These are phyloP conservation scores for Fraxinus ornus DNA, from an alignment of 305 asterid genomes.

Conservation along the genomic window DNA sequence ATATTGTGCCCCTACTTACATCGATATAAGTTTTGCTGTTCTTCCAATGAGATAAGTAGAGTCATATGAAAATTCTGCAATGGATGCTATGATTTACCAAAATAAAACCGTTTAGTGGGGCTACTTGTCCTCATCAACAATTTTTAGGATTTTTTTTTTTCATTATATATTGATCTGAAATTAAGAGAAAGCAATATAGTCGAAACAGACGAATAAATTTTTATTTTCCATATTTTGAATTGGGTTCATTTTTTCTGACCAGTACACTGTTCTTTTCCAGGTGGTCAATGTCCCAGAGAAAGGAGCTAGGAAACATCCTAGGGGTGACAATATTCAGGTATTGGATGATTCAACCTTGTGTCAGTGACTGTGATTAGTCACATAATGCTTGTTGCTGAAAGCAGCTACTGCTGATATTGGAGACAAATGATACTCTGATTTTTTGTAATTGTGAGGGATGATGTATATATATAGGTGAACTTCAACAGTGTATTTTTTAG, in stretches of 20 bases:
- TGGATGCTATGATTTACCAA: neutral
- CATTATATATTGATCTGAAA: neutral
- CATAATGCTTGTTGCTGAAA: neutral
- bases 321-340: constrained; percentile 96
- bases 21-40: neutral
- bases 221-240: constrained; percentile 5
- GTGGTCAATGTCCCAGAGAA: constrained; percentile 94
- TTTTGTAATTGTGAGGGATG: neutral
- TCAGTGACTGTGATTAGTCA: neutral
- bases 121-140: neutral
- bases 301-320: constrained; percentile 94
- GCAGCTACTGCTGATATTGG: neutral
- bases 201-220: neutral
- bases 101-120: neutral
- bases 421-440: neutral
- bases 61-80: neutral
- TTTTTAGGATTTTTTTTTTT: neutral
- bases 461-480: neutral
- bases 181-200: neutral
- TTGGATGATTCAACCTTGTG: neutral
- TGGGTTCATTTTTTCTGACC: constrained; percentile 15
- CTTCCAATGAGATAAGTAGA: neutral
- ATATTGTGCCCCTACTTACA: neutral
- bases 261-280: constrained; percentile 38
- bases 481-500: neutral